Evolutionary conservation across 2,329 filamentous ascomycete genomes (phyloP).

Genomic region (Emydomyces testavorans): DNA sequence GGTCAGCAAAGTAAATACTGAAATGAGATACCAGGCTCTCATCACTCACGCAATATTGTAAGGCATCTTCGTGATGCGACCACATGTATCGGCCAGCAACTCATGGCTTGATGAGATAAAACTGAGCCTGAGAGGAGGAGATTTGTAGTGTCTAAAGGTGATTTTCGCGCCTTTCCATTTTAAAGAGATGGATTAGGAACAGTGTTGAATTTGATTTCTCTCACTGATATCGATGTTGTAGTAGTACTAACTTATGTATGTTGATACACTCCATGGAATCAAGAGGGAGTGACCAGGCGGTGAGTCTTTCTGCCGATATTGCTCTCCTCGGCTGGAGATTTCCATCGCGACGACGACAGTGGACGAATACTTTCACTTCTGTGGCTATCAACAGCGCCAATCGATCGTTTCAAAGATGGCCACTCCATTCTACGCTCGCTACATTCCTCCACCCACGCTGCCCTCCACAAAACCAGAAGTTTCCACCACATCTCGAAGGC

Average conservation of each 20-base stretch:
- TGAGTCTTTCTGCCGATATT: conserved; percentile 11
- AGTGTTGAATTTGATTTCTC: no score
- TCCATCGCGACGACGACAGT: background rate
- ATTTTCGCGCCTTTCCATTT: no score
- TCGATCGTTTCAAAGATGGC: conserved; percentile 29
- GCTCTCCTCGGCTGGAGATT: background rate
- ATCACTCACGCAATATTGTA: conserved; percentile 56
- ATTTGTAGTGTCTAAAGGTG: no score
- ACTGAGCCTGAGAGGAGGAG: background rate
- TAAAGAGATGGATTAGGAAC: no score
- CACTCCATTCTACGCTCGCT: conserved; percentile 37
- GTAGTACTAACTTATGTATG: no score
- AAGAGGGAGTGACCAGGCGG: no score
- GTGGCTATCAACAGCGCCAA: background rate
- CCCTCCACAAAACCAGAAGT: background rate
- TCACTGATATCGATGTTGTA: no score
- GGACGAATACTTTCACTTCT: background rate
- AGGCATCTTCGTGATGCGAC: conserved; percentile 40
- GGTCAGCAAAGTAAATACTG: conserved; percentile 8
- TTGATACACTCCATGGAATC: no score
- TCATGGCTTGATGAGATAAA: background rate
- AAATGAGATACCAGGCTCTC: background rate
- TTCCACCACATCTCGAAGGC: background rate
- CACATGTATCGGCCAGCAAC: background rate
- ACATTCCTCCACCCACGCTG: conserved; percentile 28